Evolutionary conservation across 148 eudicot species (phyloP), one percentile per base, ranked within the genome.

Genomic region (Polygonum maritimum): DNA sequence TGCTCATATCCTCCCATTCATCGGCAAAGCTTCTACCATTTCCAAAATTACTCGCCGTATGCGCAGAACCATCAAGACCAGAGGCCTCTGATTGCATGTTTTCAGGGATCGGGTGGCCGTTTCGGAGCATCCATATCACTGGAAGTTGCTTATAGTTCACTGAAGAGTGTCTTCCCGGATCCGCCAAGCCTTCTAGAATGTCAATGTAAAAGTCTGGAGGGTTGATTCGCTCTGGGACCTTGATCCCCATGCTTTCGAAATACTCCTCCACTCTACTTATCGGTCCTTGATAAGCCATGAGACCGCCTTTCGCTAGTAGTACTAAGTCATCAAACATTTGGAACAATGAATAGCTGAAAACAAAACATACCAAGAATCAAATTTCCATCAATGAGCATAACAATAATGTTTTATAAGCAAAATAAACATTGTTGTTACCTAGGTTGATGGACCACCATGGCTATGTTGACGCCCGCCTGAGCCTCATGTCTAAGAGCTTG

Each of bases 361-460:
- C 16, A 26, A 71, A 63, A 3, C 5, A 21, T 19, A 57, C 55
- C 55, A 51, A 54, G 58, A 51, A 16, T 15, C 19, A 16, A 15
- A 15, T 0, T 51, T 51, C 3, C 19, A 15, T 51, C 57, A 58
- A n/a, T 58, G 33, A 2, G 33, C 22, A 9, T 58, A 58, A 58
- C n/a, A 57, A 18, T 16, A 3, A 36, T 55, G 57, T 12, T 49
- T 35, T 74, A 9, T 36, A 7, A 19, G 11, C 16, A 48, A 35
- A 6, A 21, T 55, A 26, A 26, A 26, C 31, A 26, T 22, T 35
- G 10, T 49, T 19, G 13, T 47, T 71, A 78, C 80, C 80, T 78
- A 2, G 80, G 80, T 71, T 78, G 80, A 71, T 78, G 80, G 71
- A 78, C 75, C 40, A 78, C 80, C 80, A 78, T 78, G 21, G 67